phyloP scores from a whole-genome alignment of 805 yeast species.

The Zygosaccharomyces rouxii region DNA sequence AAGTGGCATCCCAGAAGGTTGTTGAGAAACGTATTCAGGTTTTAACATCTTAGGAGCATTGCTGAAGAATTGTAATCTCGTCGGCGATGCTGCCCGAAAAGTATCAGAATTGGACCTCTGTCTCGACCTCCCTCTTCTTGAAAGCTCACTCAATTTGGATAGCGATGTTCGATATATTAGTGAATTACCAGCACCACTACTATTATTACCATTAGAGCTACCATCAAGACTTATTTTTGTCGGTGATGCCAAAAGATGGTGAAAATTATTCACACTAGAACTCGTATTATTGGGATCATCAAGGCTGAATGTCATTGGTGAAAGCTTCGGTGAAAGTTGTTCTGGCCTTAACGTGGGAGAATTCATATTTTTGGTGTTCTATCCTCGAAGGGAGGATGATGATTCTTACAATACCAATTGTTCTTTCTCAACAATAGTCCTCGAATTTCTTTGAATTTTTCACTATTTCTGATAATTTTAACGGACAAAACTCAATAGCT shows the following conservation, averaged over 20 bases:
- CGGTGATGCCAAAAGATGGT: constrained; percentile 25
- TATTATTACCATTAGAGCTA: constrained; percentile 1
- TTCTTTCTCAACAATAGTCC: not conserved
- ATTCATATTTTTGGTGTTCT: constrained; percentile 15
- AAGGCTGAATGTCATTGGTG: constrained; percentile 29
- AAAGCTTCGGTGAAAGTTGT: constrained; percentile 27
- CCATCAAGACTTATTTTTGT: constrained; percentile 28
- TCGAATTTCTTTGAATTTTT: not conserved
- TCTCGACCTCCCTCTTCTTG: constrained; percentile 20
- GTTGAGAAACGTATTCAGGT: constrained; percentile 25
- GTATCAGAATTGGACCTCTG: constrained; percentile 24
- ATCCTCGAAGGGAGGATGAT: not conserved
- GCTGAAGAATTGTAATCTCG: constrained; percentile 22
- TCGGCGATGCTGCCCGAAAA: constrained; percentile 30
- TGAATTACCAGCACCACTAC: constrained; percentile 9
- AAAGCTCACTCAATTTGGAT: constrained; percentile 30
- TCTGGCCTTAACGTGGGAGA: constrained; percentile 29
- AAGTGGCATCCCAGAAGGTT: constrained; percentile 21
- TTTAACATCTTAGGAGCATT: constrained; percentile 31
- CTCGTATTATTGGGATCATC: constrained; percentile 22
- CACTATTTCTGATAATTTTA: not conserved
- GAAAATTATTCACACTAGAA: constrained; percentile 11
- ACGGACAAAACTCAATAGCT: not conserved
- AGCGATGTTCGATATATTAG: constrained; percentile 31
- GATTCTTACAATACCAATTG: not conserved